A percentile compares a stretch with the other conserved stretches of the same genome.
These are phyloP conservation scores for Casuarina equisetifolia DNA, from an alignment of 306 rosid genomes.

Conservation along the genomic window DNA sequence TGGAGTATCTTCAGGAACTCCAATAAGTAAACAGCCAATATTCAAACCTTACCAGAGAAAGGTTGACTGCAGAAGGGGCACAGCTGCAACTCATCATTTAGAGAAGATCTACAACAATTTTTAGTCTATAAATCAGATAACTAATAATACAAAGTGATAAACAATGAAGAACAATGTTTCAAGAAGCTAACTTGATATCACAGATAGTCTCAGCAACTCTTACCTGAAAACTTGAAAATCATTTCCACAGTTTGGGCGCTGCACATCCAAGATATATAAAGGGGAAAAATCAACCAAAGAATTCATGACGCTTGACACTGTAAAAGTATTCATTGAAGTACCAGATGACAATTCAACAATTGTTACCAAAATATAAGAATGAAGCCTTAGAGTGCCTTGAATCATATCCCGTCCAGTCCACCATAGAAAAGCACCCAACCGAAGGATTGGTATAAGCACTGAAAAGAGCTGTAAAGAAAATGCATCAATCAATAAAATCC, in stretches of 20 bases:
- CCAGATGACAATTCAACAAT: conserved; percentile 15
- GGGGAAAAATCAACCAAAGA: conserved; percentile 15
- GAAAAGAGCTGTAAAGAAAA: conserved; percentile 64
- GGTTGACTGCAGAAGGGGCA: conserved; percentile 96
- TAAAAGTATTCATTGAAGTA: background rate
- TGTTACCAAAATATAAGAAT: background rate
- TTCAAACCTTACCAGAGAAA: conserved; percentile 61
- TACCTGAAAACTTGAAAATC: conserved; percentile 96
- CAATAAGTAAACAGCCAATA: conserved; percentile 7
- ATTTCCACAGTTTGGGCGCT: conserved; percentile 97
- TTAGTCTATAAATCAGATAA: background rate
- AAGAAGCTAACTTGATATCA: conserved; percentile 15
- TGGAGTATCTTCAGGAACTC: background rate
- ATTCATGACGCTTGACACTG: background rate
- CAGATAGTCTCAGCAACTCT: conserved; percentile 31
- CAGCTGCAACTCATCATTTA: conserved; percentile 73
- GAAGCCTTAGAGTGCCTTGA: conserved; percentile 74
- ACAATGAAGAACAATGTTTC: conserved; percentile 23
- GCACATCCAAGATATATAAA: conserved; percentile 35
- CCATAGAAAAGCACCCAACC: conserved; percentile 90
- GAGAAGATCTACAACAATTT: conserved; percentile 62
- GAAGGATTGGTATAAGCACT: conserved; percentile 77
- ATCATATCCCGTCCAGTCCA: conserved; percentile 95
- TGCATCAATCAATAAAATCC: conserved; percentile 15
- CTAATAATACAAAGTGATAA: background rate